Conservation (phyloP, 2,329 filamentous ascomycete species). For the Monosporascus sp. region DNA sequence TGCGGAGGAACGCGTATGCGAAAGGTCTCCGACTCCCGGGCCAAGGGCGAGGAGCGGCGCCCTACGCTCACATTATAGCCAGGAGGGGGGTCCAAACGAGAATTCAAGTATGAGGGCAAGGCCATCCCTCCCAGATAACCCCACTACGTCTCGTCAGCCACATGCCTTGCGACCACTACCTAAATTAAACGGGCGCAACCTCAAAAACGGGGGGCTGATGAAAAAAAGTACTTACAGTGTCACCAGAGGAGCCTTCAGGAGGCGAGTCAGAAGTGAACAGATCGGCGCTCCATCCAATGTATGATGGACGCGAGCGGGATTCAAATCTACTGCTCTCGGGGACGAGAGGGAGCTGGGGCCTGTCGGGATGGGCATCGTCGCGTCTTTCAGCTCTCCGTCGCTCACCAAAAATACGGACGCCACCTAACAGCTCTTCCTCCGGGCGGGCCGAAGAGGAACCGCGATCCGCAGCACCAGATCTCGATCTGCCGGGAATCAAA, state of each 20-base stretch:
- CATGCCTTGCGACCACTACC: neutral
- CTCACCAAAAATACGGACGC: neutral
- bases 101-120: neutral
- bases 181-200: no score
- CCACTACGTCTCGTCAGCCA: neutral
- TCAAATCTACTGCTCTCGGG: neutral
- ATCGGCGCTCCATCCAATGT: neutral
- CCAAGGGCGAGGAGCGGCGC: neutral
- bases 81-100: neutral
- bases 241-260: neutral
- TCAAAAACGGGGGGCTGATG: no score
- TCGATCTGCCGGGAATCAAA: neutral
- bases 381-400: neutral
- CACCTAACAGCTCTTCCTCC: neutral
- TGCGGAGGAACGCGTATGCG: neutral
- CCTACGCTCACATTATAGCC: neutral
- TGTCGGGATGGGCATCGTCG: conserved; percentile 1
- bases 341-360: neutral
- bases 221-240: no score
- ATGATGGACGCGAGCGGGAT: neutral
- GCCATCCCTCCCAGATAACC: neutral
- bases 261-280: neutral
- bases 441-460: neutral
- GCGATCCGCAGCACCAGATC: neutral
- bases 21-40: neutral